Conservation (phyloP, 495 filamentous ascomycete species). For the Parathielavia appendiculata region DNA sequence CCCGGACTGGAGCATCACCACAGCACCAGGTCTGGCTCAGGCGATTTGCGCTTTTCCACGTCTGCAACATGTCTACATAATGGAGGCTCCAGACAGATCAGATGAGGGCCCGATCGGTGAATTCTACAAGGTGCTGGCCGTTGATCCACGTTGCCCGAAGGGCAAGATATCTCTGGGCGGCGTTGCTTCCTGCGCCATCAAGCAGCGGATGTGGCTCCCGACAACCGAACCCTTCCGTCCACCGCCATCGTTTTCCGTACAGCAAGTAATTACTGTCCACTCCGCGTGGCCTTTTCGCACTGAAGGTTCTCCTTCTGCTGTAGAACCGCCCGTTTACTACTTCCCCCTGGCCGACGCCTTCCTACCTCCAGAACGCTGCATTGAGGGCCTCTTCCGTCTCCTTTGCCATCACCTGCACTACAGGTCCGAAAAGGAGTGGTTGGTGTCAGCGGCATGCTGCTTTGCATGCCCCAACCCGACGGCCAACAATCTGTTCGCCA, state of each 20-base stretch:
- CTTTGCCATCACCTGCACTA: background rate
- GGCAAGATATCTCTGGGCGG: background rate
- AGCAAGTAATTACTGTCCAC: background rate
- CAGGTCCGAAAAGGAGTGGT: background rate
- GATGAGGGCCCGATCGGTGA: constrained; percentile 2
- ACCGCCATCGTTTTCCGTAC: background rate
- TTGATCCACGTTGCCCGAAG: background rate
- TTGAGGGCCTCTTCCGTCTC: background rate
- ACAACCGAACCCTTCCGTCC: background rate
- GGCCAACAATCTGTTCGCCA: background rate
- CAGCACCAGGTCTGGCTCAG: background rate
- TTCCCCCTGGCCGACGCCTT: background rate
- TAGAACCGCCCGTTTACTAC: background rate
- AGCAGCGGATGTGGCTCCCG: background rate
- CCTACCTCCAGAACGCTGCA: background rate
- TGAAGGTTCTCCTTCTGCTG: too few species aligned
- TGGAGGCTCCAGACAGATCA: background rate
- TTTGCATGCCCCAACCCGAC: background rate
- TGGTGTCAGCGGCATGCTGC: background rate
- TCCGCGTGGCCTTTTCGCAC: too few species aligned
- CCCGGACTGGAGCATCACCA: constrained; percentile 1
- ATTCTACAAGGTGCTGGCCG: background rate
- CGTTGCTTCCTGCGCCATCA: constrained; percentile 2
- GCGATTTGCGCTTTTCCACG: background rate
- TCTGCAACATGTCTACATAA: background rate